phyloP scores from a whole-genome alignment of 2,329 filamentous ascomycete species.

The Furcasterigmium furcatum region DNA sequence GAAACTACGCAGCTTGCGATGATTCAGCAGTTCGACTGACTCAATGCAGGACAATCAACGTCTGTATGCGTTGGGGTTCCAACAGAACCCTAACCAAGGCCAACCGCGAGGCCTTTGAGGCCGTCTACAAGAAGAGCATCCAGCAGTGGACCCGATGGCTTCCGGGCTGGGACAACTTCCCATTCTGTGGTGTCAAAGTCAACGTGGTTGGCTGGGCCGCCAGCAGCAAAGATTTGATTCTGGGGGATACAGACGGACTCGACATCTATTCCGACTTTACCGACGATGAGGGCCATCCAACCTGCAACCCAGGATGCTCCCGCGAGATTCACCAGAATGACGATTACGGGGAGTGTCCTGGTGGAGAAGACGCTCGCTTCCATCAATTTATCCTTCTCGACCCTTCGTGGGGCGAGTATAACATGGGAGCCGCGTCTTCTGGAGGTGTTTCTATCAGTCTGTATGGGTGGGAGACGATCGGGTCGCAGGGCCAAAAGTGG shows the following conservation, averaged over 20 bases:
- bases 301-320: slow-evolving; percentile 4
- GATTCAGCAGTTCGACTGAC: background rate
- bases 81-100: background rate
- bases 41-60: background rate
- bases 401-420: background rate
- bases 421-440: background rate
- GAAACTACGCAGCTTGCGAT: background rate
- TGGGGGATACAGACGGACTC: background rate
- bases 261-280: slow-evolving; percentile 1
- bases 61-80: slow-evolving; percentile 1
- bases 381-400: background rate
- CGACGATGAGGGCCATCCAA: background rate
- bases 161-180: background rate
- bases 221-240: background rate
- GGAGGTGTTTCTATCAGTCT: background rate
- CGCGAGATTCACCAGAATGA: background rate
- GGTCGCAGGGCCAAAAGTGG: background rate
- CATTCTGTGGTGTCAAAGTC: background rate
- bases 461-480: background rate
- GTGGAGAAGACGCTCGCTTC: background rate
- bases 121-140: background rate
- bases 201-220: background rate
- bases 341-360: slow-evolving; percentile 1
- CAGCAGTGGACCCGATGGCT: background rate
- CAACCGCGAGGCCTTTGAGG: background rate